phyloP scores from a whole-genome alignment of 169 alveolate genomes.

The Eimeria sp. region DNA sequence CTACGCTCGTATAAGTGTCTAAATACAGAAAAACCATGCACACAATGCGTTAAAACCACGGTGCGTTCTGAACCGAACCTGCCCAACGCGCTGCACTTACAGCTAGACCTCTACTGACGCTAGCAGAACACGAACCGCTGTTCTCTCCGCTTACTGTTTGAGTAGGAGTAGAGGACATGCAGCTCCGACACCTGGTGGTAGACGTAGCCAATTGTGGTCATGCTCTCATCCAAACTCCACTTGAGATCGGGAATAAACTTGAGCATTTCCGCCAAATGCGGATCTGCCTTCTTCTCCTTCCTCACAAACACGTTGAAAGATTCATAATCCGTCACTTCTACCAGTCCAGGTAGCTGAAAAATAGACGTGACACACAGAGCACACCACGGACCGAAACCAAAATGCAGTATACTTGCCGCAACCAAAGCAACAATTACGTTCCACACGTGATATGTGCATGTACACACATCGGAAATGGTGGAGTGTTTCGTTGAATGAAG shows the following conservation, averaged over 20 bases:
- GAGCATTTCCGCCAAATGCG: slow-evolving; percentile 67
- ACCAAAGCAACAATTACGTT: not conserved
- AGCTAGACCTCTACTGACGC: not conserved
- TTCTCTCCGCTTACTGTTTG: slow-evolving; percentile 38
- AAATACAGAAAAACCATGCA: not conserved
- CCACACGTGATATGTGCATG: not conserved
- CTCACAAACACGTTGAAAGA: slow-evolving; percentile 54
- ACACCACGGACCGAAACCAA: not conserved
- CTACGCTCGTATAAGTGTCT: not conserved
- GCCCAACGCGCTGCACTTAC: not conserved
- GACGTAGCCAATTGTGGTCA: slow-evolving; percentile 61
- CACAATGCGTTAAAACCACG: not conserved
- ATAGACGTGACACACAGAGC: not conserved
- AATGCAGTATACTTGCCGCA: not conserved
- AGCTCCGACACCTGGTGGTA: slow-evolving; percentile 79
- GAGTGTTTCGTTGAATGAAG: no score
- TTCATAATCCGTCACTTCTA: slow-evolving; percentile 71
- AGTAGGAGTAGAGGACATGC: slow-evolving; percentile 77
- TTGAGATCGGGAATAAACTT: slow-evolving; percentile 72
- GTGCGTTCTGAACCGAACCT: not conserved
- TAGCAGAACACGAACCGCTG: not conserved
- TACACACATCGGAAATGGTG: not conserved
- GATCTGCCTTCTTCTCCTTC: slow-evolving; percentile 65
- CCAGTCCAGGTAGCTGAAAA: slow-evolving; percentile 63
- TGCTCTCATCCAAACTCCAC: slow-evolving; percentile 64